Base-by-base conservation (phyloP, 176 grass and related monocot genomes). In the Tillandsia leiboldiana region DNA sequence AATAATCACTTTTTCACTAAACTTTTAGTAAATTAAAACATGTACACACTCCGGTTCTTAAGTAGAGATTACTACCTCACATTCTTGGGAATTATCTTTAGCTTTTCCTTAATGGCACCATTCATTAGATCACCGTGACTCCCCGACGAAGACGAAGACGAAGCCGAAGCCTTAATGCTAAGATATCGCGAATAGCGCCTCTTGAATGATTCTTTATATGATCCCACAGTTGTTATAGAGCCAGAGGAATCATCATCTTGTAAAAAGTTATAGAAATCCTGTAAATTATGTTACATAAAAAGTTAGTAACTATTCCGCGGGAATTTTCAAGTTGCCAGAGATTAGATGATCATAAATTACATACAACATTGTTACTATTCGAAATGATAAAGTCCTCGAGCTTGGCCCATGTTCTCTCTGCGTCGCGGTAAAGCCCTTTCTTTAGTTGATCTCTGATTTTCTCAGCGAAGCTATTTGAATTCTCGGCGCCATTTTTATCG, bases 221-320 rank as follows among this genome's bases (percentile, higher is more conserved):
- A 2, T 20, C 23, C 2, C 24, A 11, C 2, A 15, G 72, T 33
- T 28, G 51, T 50, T n/a, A 29, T 7, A 15, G 85, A 70, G 23
- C 14, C 70, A n/a, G 2, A 52, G 9, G 58, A 50, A 8, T 26
- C 26, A 12, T 84, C 71, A 52, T 92, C 88, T 76, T 85, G 70
- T 70, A 96, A 78, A 52, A 96, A 81, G 58, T 92, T 96, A 74
- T 96, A 96, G 53, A 91, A 96, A 64, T 87, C 63, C 88, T 96
- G 78, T 53, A 70, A 70, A 14, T 49, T 51, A 70, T 72, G 9
- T 76, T 48, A 17, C 3, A 56, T 50, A 49, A 56, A 48, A 28
- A 14, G 11, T 66, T 3, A 53, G 13, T 52, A 26, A 26, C 0
- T 10, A 61, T 1, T 61, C n/a, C 11, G 2, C 10, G 4, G 2